Percentiles rank a stretch among this genome's conserved stretches.
phyloP scores from a whole-genome alignment of 1,284 basidiomycete genomes.

The Vanrija sp. region DNA sequence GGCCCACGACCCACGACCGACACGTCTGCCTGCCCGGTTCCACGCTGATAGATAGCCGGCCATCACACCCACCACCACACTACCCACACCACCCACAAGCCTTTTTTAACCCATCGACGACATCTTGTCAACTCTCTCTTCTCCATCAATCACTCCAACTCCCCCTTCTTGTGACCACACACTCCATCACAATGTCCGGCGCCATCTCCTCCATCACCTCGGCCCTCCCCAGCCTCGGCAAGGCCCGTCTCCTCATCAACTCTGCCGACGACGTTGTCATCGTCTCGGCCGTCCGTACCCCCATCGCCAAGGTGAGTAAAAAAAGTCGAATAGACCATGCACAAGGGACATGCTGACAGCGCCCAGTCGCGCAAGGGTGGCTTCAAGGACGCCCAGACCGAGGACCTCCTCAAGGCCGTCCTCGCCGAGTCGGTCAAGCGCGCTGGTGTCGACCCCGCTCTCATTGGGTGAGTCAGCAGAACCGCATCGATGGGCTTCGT shows the following conservation, averaged over 20 bases:
- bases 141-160: neutral
- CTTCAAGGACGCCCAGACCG: slow-evolving; percentile 88
- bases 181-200: slow-evolving; percentile 33
- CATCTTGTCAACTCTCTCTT: neutral
- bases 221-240: slow-evolving; percentile 50
- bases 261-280: slow-evolving; percentile 84
- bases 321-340: neutral
- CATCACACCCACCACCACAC: no score
- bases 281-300: slow-evolving; percentile 78
- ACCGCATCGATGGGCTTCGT: neutral
- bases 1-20: no score
- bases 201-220: slow-evolving; percentile 43
- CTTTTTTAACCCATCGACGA: neutral
- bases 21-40: no score
- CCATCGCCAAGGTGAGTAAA: slow-evolving; percentile 72
- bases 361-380: slow-evolving; percentile 70
- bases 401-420: slow-evolving; percentile 81
- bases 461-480: slow-evolving; percentile 51
- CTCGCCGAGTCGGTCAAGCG: slow-evolving; percentile 62
- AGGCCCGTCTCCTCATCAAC: slow-evolving; percentile 57
- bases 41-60: no score
- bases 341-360: neutral
- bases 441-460: slow-evolving; percentile 40
- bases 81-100: neutral
- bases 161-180: neutral